Conservation (phyloP, 2,329 filamentous ascomycete genomes). For the Alternaria brassicae region DNA sequence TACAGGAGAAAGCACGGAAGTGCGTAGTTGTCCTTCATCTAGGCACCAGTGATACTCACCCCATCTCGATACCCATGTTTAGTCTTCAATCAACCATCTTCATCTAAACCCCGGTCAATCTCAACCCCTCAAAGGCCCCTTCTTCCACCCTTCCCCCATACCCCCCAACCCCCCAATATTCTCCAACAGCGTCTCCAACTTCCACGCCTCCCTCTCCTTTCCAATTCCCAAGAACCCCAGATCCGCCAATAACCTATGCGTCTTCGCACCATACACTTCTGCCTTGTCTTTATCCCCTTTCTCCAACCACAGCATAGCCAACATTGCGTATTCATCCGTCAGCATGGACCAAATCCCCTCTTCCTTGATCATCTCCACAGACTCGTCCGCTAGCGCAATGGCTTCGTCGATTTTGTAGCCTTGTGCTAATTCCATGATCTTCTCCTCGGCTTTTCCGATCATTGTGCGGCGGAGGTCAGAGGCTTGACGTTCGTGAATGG, state of each 20-base stretch:
- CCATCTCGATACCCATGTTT: background rate
- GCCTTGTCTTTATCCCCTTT: slow-evolving; percentile 18
- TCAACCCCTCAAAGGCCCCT: background rate
- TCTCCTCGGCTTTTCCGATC: slow-evolving; percentile 13
- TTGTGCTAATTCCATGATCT: slow-evolving; percentile 15
- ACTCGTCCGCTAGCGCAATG: slow-evolving; percentile 19
- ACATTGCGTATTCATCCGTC: slow-evolving; percentile 26
- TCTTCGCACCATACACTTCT: slow-evolving; percentile 17
- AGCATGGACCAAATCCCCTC: slow-evolving; percentile 24
- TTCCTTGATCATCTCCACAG: slow-evolving; percentile 21
- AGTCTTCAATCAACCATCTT: background rate
- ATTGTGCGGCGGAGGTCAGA: slow-evolving; percentile 27
- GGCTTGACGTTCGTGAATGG: slow-evolving; percentile 1
- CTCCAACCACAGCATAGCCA: slow-evolving; percentile 23
- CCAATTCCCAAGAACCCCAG: slow-evolving; percentile 29
- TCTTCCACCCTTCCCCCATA: slow-evolving; percentile 4
- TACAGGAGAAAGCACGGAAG: background rate
- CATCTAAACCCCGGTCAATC: background rate
- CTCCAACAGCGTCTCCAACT: slow-evolving; percentile 24
- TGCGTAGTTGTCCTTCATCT: background rate
- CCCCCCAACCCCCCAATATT: slow-evolving; percentile 10
- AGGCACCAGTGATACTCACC: background rate
- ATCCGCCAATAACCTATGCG: slow-evolving; percentile 7
- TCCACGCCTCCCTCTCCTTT: slow-evolving; percentile 17
- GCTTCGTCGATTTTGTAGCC: slow-evolving; percentile 10